Conservation (phyloP, 345 rosid genomes). For the Fremontodendron californicum region DNA sequence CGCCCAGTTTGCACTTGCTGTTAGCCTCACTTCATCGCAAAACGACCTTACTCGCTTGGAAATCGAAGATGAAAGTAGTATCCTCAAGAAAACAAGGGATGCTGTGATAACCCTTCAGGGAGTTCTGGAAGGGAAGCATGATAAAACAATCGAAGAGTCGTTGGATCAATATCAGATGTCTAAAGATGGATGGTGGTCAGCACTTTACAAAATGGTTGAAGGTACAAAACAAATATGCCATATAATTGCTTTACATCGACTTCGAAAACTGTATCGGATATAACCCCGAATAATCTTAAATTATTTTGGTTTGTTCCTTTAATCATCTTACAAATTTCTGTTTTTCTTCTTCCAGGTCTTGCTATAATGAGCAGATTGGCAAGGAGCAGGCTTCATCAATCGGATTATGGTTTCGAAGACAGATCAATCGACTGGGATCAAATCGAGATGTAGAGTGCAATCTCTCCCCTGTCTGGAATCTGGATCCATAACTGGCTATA, state of each 20-base stretch:
- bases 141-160: conserved; percentile 51
- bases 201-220: conserved; percentile 82
- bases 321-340: neutral
- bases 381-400: conserved; percentile 39
- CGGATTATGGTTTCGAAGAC: conserved; percentile 34
- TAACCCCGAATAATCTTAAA: neutral
- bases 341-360: conserved; percentile 45
- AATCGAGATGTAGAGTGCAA: conserved; percentile 31
- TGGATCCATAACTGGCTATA: neutral
- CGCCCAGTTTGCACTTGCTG: conserved; percentile 65
- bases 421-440: conserved; percentile 57
- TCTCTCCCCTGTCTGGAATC: neutral
- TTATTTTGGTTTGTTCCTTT: neutral
- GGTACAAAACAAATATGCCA: conserved; percentile 35
- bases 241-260: conserved; percentile 15
- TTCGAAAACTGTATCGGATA: neutral
- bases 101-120: conserved; percentile 69
- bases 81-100: conserved; percentile 69
- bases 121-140: conserved; percentile 79
- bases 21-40: conserved; percentile 66
- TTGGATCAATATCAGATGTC: conserved; percentile 49
- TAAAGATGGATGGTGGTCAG: conserved; percentile 82
- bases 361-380: conserved; percentile 70
- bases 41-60: conserved; percentile 61
- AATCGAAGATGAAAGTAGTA: conserved; percentile 44